Evolutionary conservation across 2,329 filamentous ascomycete genomes (phyloP), one percentile per base, ranked within the genome.

Genomic region (Alternaria dauci): DNA sequence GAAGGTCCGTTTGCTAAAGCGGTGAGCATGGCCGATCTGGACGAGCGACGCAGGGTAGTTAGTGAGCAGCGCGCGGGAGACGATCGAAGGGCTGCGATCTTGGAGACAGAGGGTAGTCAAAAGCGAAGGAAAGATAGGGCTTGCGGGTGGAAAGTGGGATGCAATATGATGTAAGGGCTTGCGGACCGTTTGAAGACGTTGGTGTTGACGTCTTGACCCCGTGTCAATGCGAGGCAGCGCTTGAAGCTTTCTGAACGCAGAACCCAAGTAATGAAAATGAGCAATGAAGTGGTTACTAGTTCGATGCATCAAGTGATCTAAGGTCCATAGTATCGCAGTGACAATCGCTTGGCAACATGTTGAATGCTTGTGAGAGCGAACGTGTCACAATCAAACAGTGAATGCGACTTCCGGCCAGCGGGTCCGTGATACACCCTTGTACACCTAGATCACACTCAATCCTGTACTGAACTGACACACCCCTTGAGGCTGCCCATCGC

Each of bases 1-100:
- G 66, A 73, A 8, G 71, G 71, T 0, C 70, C 70, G 14, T 73
- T 74, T 58, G 67, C 63, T 0, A 30, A 32, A 16, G 70, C 47
- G 16, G 60, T 39, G 11, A 68, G 60, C 26, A 41, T 74, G 52
- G 38, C 50, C 30, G 69, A 71, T 42, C 51, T 75, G 25, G 44
- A 58, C 42, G 60, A 52, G 36, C 51, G 55, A 44, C 65, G 73
- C 36, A 55, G 63, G 32, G 51, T 46, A 23, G 56, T 73, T 8
- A 61, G 65, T 51, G 67, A 58, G 18, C 48, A 38, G 34, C 30
- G 25, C 16, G 44, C 9, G 28, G 46, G 30, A 36, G 42, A 25
- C 23, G 43, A 23, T 43, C 38, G 23, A 41, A 62, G 26, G 23
- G n/a, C 18, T 47, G 50, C 26, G 34, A 38, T 43, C 26, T 44